Conservation (phyloP, 2,329 filamentous ascomycete species). For the Sarocladium oryzae region DNA sequence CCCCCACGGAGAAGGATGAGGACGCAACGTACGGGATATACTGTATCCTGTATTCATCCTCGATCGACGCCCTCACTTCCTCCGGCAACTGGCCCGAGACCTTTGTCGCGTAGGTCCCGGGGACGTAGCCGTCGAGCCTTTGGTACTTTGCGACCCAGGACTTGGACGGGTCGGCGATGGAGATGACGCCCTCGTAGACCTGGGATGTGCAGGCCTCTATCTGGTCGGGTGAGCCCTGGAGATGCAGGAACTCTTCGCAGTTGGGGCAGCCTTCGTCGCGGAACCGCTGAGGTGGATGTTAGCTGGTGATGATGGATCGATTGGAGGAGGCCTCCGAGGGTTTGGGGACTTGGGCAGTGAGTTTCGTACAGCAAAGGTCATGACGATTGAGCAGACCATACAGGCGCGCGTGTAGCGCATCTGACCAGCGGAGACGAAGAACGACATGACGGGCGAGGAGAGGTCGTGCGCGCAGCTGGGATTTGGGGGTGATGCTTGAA, state of each 20-base stretch:
- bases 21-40: slow-evolving; percentile 55
- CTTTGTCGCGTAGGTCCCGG: slow-evolving; percentile 89
- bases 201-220: slow-evolving; percentile 92
- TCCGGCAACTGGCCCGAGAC: slow-evolving; percentile 75
- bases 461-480: too few relatives aligned
- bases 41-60: slow-evolving; percentile 57
- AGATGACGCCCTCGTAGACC: slow-evolving; percentile 90
- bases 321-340: too few relatives aligned
- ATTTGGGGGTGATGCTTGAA: neutral
- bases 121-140: slow-evolving; percentile 79
- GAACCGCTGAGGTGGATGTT: slow-evolving; percentile 60
- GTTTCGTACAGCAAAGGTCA: slow-evolving; percentile 66
- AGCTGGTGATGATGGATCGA: slow-evolving; percentile 3
- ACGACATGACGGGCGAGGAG: slow-evolving; percentile 25
- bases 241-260: slow-evolving; percentile 87
- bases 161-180: slow-evolving; percentile 70
- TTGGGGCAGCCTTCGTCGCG: slow-evolving; percentile 85
- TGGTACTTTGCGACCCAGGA: slow-evolving; percentile 99
- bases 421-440: slow-evolving; percentile 61
- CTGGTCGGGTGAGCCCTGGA: slow-evolving; percentile 69
- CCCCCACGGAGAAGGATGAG: neutral
- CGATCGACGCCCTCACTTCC: slow-evolving; percentile 53
- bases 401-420: slow-evolving; percentile 88
- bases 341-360: too few relatives aligned
- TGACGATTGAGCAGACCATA: slow-evolving; percentile 97